These are phyloP conservation scores for Chrysoporthe austroafricana DNA, from an alignment of 2,329 filamentous ascomycete species.

Conservation along the genomic window DNA sequence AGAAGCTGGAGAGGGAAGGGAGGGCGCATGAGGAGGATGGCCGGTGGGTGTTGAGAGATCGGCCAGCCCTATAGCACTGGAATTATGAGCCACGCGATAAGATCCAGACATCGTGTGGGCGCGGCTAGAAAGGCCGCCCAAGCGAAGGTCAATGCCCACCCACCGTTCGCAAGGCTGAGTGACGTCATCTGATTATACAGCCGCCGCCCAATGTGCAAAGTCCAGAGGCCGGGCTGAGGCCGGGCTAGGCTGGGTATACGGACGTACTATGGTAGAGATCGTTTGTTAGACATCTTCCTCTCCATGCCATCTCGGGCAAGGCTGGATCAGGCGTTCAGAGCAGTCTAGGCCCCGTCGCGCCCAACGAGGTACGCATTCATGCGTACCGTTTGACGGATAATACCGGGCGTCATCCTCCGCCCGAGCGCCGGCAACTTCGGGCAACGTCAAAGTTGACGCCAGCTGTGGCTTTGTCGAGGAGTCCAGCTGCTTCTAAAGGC, in stretches of 20 bases:
- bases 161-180: slow-evolving; percentile 12
- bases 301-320: not conserved
- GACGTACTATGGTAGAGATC: not conserved
- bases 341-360: not conserved
- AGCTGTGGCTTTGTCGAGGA: not conserved
- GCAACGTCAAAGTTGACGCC: not conserved
- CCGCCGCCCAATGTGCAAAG: not conserved
- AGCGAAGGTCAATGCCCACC: not conserved
- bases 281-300: not conserved
- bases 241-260: not conserved
- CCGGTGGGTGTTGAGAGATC: slow-evolving; percentile 49
- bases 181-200: slow-evolving; percentile 19
- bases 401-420: not conserved
- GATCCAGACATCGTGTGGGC: not conserved
- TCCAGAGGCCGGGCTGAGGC: not conserved
- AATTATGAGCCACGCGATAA: not conserved
- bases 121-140: not conserved
- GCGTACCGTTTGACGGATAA: not conserved
- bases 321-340: not conserved
- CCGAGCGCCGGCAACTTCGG: not conserved
- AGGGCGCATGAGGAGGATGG: slow-evolving; percentile 53
- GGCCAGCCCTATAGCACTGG: slow-evolving; percentile 45
- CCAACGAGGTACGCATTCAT: not conserved
- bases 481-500: not conserved
- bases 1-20: slow-evolving; percentile 77